phyloP scores from a whole-genome alignment of 2,329 filamentous ascomycete genomes.

The Aspergillus sclerotialis region DNA sequence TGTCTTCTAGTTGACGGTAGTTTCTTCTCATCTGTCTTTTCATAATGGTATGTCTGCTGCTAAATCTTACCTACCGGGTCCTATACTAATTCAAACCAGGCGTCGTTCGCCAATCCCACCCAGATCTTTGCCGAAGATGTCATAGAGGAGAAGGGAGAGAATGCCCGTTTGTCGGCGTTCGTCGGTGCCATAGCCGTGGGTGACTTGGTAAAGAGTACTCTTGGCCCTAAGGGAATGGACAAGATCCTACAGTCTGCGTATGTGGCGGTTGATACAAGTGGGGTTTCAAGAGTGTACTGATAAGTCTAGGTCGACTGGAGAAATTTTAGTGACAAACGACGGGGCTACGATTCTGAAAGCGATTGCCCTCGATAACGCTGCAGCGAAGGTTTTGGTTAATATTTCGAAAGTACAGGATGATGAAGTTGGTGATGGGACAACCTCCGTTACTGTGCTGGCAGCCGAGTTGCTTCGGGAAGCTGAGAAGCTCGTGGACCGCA shows the following conservation, averaged over 20 bases:
- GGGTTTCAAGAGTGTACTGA: conserved; percentile 10
- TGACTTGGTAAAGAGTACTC: conserved; percentile 92
- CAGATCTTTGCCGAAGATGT: conserved; percentile 98
- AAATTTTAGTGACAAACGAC: conserved; percentile 98
- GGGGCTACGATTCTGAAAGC: conserved; percentile 97
- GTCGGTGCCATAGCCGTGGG: conserved; percentile 97
- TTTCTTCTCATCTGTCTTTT: conserved; percentile 8
- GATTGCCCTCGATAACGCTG: conserved; percentile 96
- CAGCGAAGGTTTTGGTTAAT: conserved; percentile 96
- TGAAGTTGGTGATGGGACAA: conserved; percentile 96
- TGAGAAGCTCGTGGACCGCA: conserved; percentile 94
- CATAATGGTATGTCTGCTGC: conserved; percentile 23
- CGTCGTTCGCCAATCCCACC: conserved; percentile 62
- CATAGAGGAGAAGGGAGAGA: conserved; percentile 96
- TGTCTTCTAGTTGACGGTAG: conserved; percentile 11
- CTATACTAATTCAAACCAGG: conserved; percentile 17
- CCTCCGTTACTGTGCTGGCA: conserved; percentile 91
- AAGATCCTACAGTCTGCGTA: conserved; percentile 95
- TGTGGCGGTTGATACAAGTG: conserved; percentile 29
- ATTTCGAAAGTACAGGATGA: conserved; percentile 99
- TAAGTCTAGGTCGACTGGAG: conserved; percentile 68
- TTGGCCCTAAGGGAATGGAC: conserved; percentile 98
- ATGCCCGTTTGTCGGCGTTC: conserved; percentile 96
- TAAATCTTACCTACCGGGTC: conserved; percentile 3
- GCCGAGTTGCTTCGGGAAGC: conserved; percentile 93